Conservation (phyloP, 2,329 filamentous ascomycete genomes). For the Fusarium scirpi region DNA sequence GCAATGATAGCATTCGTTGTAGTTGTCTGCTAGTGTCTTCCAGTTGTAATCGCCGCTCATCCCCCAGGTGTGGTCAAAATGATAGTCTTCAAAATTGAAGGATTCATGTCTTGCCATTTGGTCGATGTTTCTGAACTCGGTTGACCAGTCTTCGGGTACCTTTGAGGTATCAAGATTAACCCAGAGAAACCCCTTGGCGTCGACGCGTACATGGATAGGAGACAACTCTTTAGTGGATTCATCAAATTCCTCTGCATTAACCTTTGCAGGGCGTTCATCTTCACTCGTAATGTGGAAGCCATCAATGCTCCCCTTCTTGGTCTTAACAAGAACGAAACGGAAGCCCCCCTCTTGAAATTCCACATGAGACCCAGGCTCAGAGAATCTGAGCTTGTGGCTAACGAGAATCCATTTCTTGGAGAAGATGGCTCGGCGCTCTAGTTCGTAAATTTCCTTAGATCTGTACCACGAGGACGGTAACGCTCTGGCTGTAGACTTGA, state of each 20-base stretch:
- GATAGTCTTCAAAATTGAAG: conserved; percentile 63
- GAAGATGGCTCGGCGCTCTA: conserved; percentile 67
- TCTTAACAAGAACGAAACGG: conserved; percentile 63
- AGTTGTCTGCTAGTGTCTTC: conserved; percentile 62
- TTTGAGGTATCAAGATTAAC: conserved; percentile 64
- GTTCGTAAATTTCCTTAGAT: conserved; percentile 62
- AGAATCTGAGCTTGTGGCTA: conserved; percentile 63
- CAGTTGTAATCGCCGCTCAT: conserved; percentile 68
- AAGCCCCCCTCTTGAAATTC: conserved; percentile 66
- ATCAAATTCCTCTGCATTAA: too few relatives aligned
- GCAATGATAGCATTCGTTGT: conserved; percentile 36
- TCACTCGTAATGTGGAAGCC: conserved; percentile 68
- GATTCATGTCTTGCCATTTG: conserved; percentile 56
- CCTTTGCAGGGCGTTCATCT: too few relatives aligned
- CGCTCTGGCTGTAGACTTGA: conserved; percentile 45
- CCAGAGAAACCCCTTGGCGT: conserved; percentile 67
- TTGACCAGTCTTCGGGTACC: conserved; percentile 62
- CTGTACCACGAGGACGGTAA: conserved; percentile 64
- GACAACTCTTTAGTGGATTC: conserved; percentile 68
- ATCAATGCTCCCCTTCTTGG: conserved; percentile 63
- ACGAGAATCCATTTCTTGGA: conserved; percentile 67
- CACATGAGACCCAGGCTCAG: conserved; percentile 65
- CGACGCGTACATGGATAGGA: conserved; percentile 59
- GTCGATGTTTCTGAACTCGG: conserved; percentile 53
- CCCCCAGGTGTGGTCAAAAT: conserved; percentile 67